These are phyloP conservation scores for Annulohypoxylon maeteangense DNA, from an alignment of 495 filamentous ascomycete genomes.

Conservation along the genomic window DNA sequence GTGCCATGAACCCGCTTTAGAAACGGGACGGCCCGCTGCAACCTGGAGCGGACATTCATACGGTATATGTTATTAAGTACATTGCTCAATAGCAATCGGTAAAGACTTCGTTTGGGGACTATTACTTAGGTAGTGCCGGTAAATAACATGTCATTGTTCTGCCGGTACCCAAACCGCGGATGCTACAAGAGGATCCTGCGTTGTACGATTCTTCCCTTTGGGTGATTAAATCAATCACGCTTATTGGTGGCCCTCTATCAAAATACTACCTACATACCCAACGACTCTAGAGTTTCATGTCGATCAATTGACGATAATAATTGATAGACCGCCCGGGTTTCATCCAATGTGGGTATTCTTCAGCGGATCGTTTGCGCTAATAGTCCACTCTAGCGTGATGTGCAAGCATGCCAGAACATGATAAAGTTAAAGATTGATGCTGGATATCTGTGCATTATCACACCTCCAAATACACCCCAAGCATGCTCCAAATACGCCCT, in stretches of 20 bases:
- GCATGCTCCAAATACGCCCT: not conserved
- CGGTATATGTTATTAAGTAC: not conserved
- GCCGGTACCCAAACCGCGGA: not conserved
- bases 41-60: not conserved
- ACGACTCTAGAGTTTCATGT: not conserved
- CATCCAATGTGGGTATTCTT: not conserved
- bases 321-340: not conserved
- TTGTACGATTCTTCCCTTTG: not conserved
- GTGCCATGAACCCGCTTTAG: not conserved
- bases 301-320: not conserved
- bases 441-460: not conserved
- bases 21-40: not conserved
- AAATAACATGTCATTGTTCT: not conserved
- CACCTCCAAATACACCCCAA: not conserved
- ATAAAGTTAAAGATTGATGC: not conserved
- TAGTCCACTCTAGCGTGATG: not conserved
- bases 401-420: not conserved
- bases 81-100: not conserved
- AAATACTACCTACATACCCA: not conserved
- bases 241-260: not conserved
- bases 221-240: not conserved
- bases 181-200: not conserved
- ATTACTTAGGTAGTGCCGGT: not conserved
- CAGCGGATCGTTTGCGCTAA: not conserved
- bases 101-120: not conserved